Percentiles rank a stretch among this genome's conserved stretches.
Conservation (phyloP, 1,284 basidiomycete species). For the Tilletia indica region DNA sequence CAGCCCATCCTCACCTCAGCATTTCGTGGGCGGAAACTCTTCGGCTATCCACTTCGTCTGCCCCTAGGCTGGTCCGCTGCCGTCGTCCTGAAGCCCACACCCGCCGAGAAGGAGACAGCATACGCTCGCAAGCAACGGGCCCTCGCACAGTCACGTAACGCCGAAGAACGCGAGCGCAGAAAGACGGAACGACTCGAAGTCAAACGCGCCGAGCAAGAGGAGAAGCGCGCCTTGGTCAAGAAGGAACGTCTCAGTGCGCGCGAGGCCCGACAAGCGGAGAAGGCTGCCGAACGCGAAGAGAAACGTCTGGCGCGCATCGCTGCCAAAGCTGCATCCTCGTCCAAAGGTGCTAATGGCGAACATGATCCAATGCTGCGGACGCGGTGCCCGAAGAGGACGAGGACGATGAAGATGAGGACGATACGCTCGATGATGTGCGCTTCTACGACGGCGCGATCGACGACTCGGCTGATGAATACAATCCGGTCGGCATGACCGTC, state of each 20-base stretch:
- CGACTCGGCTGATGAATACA: slow-evolving; percentile 12
- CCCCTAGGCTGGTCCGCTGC: slow-evolving; percentile 27
- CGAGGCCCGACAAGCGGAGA: neutral
- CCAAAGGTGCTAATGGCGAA: neutral
- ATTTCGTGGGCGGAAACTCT: slow-evolving; percentile 30
- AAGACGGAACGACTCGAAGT: neutral
- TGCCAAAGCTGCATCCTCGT: neutral
- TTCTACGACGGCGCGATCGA: neutral
- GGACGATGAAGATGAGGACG: slow-evolving; percentile 8
- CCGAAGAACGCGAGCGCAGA: neutral
- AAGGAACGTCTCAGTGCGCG: neutral
- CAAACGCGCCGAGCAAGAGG: slow-evolving; percentile 1
- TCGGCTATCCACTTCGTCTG: slow-evolving; percentile 28
- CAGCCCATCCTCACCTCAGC: slow-evolving; percentile 25
- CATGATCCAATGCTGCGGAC: neutral
- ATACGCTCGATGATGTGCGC: slow-evolving; percentile 1
- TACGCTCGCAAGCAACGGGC: neutral
- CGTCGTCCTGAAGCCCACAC: slow-evolving; percentile 20
- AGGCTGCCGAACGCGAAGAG: neutral
- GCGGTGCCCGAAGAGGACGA: neutral
- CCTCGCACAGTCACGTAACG: neutral
- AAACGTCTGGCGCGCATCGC: neutral
- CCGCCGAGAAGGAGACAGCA: slow-evolving; percentile 1
- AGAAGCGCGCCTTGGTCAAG: neutral
- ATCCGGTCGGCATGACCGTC: neutral